Percentiles rank a stretch among this genome's conserved stretches.
Evolutionary conservation across 495 filamentous ascomycete species (phyloP).

Genomic region (Hypoxylon trugodes): DNA sequence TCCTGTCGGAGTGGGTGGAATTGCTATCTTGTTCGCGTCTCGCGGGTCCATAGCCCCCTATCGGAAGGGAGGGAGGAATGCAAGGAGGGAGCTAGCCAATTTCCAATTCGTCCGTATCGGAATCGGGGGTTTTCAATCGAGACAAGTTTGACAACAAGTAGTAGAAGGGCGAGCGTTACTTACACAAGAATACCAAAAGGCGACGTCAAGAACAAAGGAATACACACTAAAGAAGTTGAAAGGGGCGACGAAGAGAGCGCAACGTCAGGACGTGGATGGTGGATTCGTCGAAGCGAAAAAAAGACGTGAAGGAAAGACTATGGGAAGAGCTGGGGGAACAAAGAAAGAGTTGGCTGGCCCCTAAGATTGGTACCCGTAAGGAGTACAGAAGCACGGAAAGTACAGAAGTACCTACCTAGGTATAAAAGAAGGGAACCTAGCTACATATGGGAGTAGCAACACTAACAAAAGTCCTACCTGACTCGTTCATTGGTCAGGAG

Average conservation of each 20-base stretch:
- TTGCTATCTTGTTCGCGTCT: conserved; percentile 20
- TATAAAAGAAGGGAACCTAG: too few species aligned
- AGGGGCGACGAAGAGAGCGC: conserved; percentile 36
- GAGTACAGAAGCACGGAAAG: conserved; percentile 31
- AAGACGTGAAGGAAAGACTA: conserved; percentile 42
- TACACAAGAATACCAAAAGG: conserved; percentile 33
- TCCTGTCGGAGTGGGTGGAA: conserved; percentile 4
- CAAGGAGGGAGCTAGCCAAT: conserved; percentile 37
- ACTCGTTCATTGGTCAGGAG: conserved; percentile 24
- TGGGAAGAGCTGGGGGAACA: conserved; percentile 35
- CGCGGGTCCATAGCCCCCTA: conserved; percentile 33
- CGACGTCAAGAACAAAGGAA: conserved; percentile 30
- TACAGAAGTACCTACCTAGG: conserved; percentile 15
- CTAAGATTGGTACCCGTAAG: too few species aligned
- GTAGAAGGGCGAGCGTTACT: conserved; percentile 15
- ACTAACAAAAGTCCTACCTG: conserved; percentile 16
- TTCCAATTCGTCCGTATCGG: conserved; percentile 31
- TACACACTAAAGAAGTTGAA: conserved; percentile 10
- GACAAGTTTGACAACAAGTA: conserved; percentile 5
- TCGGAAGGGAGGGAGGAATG: conserved; percentile 40
- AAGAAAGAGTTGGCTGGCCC: conserved; percentile 40
- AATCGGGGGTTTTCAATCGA: conserved; percentile 30
- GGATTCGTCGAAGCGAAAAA: conserved; percentile 34
- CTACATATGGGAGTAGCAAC: too few species aligned
- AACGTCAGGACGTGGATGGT: conserved; percentile 30